Evolutionary conservation across 345 rosid genomes (phyloP), one percentile per base, ranked within the genome.

Genomic region (Linum lewisii): DNA sequence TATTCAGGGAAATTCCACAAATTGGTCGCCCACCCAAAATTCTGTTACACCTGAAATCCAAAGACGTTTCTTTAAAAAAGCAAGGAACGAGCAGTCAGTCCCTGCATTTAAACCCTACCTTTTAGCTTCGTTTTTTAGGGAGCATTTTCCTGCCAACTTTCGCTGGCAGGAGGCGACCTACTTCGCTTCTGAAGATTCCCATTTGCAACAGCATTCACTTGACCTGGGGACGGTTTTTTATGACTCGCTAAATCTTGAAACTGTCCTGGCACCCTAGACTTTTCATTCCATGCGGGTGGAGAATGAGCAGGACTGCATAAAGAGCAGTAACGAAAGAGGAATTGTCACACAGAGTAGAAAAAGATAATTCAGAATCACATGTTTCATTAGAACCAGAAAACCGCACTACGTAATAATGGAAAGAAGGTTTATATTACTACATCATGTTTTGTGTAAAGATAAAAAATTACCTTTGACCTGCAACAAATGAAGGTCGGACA

Each of bases 301-400:
- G 72, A 61, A 21, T 79, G 42, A 53, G 61, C 68, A 32, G 84
- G 76, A 69, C 97, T 88, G 79, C 37, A 25, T 15, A 20, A 54
- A 32, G 61, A 68, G 47, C 7, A 21, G 56, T 9, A 38, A 42
- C 47, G 1, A 16, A 42, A 42, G 0, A 16, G 13, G 16, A 42
- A 42, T 42, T 42, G 47, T 11, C 14, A 29, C 7, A 34, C 38
- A 11, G 13, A 5, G 18, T 4, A 16, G 13, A 7, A 4, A 11
- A 9, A 42, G 14, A 42, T 42, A 11, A 42, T 11, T 3, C 18
- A 16, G 18, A 8, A 42, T 42, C 2, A 42, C 18, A 11, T 11
- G 47, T 42, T 5, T 29, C 34, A 29, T 29, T 8, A 29, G 34
- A 29, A 29, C 34, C 57, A 51, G 50, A 45, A 14, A 51, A 61